Conservation (phyloP, 75 land plant genomes). For the Chamaecyparis obtusa region DNA sequence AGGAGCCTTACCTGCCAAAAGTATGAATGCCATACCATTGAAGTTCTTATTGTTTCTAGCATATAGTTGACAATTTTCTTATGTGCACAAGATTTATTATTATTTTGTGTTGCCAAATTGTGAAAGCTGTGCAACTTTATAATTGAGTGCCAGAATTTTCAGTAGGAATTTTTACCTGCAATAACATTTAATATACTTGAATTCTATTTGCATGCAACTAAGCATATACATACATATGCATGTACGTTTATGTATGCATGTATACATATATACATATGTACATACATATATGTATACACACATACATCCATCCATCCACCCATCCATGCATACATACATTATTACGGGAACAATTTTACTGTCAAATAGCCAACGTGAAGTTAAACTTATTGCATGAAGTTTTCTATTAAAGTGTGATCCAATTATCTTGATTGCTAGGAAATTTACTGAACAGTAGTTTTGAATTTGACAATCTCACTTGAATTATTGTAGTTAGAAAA, state of each 20-base stretch:
- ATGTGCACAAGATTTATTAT: background rate
- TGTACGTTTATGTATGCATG: too few species aligned
- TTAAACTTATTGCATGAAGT: background rate
- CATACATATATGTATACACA: too few species aligned
- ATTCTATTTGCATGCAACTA: background rate
- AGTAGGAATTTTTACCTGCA: background rate
- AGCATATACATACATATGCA: background rate
- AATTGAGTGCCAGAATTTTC: background rate
- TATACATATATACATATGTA: too few species aligned
- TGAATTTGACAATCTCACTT: background rate
- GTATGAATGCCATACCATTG: constrained; percentile 19
- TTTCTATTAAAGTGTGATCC: background rate
- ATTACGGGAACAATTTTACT: background rate
- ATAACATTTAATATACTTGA: background rate
- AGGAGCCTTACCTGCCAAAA: constrained; percentile 81
- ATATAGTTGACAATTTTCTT: background rate
- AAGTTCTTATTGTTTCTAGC: background rate
- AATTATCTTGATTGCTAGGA: background rate
- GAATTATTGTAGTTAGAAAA: background rate
- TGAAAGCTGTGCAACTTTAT: background rate
- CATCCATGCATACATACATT: too few species aligned
- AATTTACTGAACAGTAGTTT: background rate
- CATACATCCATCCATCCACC: too few species aligned
- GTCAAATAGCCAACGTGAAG: background rate
- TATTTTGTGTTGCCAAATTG: background rate